Evolutionary conservation across 345 rosid species (phyloP).

Genomic region (Pistacia integerrima): DNA sequence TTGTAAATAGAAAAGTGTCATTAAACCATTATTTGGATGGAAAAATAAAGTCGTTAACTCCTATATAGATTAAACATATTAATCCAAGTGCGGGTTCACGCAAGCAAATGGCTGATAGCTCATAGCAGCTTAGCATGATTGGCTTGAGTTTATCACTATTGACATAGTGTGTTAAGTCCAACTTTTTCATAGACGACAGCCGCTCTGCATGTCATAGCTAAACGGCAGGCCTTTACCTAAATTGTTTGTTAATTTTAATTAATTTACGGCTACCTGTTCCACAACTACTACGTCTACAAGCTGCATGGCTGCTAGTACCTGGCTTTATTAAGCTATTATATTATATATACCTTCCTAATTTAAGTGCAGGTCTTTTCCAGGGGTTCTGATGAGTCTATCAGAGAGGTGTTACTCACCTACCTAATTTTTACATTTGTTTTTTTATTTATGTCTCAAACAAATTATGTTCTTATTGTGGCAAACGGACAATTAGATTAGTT

Average conservation of each 20-base stretch:
- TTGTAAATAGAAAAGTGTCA: too few relatives aligned
- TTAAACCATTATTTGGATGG: too few relatives aligned
- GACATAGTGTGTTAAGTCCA: too few relatives aligned
- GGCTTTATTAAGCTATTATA: constrained; percentile 2
- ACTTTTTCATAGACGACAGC: not conserved
- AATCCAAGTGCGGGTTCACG: too few relatives aligned
- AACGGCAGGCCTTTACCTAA: too few relatives aligned
- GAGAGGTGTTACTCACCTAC: not conserved
- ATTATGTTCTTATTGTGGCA: not conserved
- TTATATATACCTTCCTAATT: not conserved
- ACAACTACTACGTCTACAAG: not conserved
- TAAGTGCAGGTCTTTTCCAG: not conserved
- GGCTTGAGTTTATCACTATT: too few relatives aligned
- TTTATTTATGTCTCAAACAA: not conserved
- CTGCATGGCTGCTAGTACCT: not conserved
- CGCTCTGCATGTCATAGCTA: not conserved
- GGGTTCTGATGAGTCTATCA: not conserved
- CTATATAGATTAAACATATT: too few relatives aligned
- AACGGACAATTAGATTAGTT: not conserved
- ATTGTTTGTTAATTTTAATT: too few relatives aligned
- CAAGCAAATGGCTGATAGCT: too few relatives aligned
- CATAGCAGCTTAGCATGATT: too few relatives aligned
- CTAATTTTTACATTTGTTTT: not conserved
- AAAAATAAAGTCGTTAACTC: too few relatives aligned
- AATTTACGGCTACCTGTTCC: constrained; percentile 7